Base-by-base conservation (phyloP, 2,329 filamentous ascomycete species). In the Lachnellula suecica region DNA sequence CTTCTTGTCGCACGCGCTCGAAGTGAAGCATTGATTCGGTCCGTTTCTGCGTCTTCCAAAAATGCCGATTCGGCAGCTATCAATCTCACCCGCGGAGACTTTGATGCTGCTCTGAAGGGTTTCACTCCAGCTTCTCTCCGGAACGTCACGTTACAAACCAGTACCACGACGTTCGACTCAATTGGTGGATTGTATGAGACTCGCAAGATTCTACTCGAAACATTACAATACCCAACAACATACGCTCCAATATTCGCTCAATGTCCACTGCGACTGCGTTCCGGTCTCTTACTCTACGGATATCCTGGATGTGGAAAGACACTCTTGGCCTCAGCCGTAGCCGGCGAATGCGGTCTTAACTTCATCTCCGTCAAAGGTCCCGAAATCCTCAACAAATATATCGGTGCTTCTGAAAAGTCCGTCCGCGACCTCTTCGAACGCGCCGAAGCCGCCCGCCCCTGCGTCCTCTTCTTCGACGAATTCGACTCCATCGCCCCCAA, bases 341-440 rank as follows among this genome's bases (percentile, higher is more conserved):
- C 95, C 11, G 93, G 93, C 51, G 94, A 99, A 73, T 97, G 93
- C 66, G 93, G 93, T 0, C 84, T 99, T 55, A 99, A 99, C 71
- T 99, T 99, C 72, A 99, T 99, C 71, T 92, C 87, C 37, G 94
- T 99, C 66, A 99, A 99, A 73, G 94, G 94, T 0, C 94, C 94
- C 0, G 95, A 99, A 70, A 97, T 99, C 53, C 74, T 99, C 49
- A 99, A 99, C 78, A 99, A 99, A 73, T 99, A 99, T 70, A 99
- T 99, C 53, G 94, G 94, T 66, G 94, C 94, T 1, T 96, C 89
- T 24, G 94, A 99, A 66, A 99, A 99, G 77, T 91, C 86, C 55
- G 92, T 99, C 6, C 85, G 95, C 38, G 94, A 99, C 69, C 78
- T 99, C 1, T 99, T 99, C 65, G 93, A 96, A 67, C 84, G 94